phyloP scores from a whole-genome alignment of 2,329 filamentous ascomycete genomes.

The Aureobasidium subglaciale region DNA sequence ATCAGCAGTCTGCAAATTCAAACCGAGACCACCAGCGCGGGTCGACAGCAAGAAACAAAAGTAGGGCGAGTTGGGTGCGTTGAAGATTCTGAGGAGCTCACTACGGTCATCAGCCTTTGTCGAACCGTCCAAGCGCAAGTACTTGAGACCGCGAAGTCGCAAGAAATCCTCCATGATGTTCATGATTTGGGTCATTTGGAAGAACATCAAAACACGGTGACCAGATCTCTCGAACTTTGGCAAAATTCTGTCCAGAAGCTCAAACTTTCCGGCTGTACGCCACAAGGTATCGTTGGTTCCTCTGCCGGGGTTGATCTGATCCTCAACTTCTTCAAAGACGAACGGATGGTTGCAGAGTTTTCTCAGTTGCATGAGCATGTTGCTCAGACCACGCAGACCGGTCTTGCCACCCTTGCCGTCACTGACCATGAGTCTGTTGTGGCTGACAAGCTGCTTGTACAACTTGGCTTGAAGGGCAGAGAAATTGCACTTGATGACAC shows the following conservation, averaged over 20 bases:
- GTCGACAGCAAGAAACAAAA: slow-evolving; percentile 99
- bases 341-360: slow-evolving; percentile 99
- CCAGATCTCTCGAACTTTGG: slow-evolving; percentile 88
- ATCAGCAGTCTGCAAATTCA: slow-evolving; percentile 95
- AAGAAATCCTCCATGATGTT: slow-evolving; percentile 99
- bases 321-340: slow-evolving; percentile 95
- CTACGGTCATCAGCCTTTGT: slow-evolving; percentile 97
- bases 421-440: slow-evolving; percentile 89
- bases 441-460: slow-evolving; percentile 94
- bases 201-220: slow-evolving; percentile 98
- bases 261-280: slow-evolving; percentile 95
- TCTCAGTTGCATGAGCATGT: slow-evolving; percentile 99
- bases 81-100: slow-evolving; percentile 81
- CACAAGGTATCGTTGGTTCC: slow-evolving; percentile 89
- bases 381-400: slow-evolving; percentile 87
- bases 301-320: slow-evolving; percentile 88
- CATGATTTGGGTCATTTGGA: slow-evolving; percentile 99
- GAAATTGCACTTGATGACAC: slow-evolving; percentile 98
- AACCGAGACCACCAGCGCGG: slow-evolving; percentile 91
- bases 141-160: slow-evolving; percentile 72
- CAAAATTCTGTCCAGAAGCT: slow-evolving; percentile 82
- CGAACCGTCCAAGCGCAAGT: slow-evolving; percentile 88
- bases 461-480: slow-evolving; percentile 87
- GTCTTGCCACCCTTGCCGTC: slow-evolving; percentile 95
- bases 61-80: slow-evolving; percentile 81